Base-by-base conservation (phyloP, 495 filamentous ascomycete genomes). In the Neurospora africana region DNA sequence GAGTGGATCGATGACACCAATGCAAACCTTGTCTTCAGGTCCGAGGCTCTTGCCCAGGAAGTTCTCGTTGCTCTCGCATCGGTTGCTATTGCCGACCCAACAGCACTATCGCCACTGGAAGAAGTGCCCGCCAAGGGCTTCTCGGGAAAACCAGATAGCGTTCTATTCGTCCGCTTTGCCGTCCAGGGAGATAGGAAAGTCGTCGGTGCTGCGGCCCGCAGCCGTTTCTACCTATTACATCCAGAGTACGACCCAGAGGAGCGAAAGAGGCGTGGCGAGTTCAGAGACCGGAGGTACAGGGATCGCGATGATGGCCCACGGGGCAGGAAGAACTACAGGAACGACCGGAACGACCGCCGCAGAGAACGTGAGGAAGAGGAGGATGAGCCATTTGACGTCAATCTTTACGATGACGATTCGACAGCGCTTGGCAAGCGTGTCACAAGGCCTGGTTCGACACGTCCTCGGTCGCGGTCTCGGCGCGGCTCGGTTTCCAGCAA, bases 1-100 rank as follows among this genome's bases (percentile, higher is more conserved):
- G 93, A 98, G 81, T 99, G 95, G 95, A 94, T 99, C 73, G 91
- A 99, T 76, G 95, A 99, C 79, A 91, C 88, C 21, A 95, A 94
- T 0, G 93, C 93, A 72, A 98, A 97, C 75, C 79, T 97, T 39
- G 78, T 95, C 58, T 99, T 93, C 83, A 87, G 85, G 33, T 81
- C 91, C 23, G 88, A 90, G n/a, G 71, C 71, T 13, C 77, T 86
- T n/a, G 95, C 94, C 1, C 75, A 86, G 3, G 84, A 88, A 68
- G 95, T 93, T 17, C 86, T 99, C n/a, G 77, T 82, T 53, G 87
- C 89, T 6, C 85, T 98, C 67, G 79, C 85, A 11, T 80, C 77
- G 3, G 72, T 84, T 2, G 79, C 80, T 33, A 81, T 84, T 68
- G 77, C 80, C 71, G 83, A 86, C 72, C 39, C 79, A 69, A 72